Evolutionary conservation across 2,329 filamentous ascomycete species (phyloP).

Genomic region (Aspergillus transmontanensis): DNA sequence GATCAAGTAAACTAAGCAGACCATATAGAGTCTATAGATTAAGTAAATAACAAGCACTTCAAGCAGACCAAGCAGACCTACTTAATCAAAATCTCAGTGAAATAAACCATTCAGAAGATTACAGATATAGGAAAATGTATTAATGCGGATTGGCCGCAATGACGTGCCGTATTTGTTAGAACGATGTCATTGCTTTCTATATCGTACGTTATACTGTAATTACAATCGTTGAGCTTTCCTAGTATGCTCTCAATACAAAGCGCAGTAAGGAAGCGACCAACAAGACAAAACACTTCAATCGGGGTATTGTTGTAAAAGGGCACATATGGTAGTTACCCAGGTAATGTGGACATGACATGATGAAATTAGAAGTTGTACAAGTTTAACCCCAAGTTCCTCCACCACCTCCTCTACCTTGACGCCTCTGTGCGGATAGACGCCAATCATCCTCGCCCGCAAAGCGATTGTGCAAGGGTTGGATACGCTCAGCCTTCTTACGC

Average conservation of each 20-base stretch:
- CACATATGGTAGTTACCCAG: constrained; percentile 4
- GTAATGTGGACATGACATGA: constrained; percentile 1
- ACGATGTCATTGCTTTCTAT: background rate
- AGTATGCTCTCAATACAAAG: background rate
- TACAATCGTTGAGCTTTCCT: background rate
- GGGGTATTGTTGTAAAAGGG: constrained; percentile 11
- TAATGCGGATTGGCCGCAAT: too few relatives aligned
- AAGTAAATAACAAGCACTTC: too few relatives aligned
- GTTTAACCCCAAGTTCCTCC: constrained; percentile 83
- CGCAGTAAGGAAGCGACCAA: background rate
- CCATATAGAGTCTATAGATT: too few relatives aligned
- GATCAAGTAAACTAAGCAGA: too few relatives aligned
- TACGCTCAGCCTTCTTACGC: constrained; percentile 89
- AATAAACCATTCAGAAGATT: too few relatives aligned
- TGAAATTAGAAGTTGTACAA: constrained; percentile 4
- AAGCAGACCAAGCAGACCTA: too few relatives aligned
- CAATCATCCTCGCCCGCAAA: constrained; percentile 93
- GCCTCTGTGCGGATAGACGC: constrained; percentile 85
- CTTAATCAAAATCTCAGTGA: too few relatives aligned
- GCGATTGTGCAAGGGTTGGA: constrained; percentile 92
- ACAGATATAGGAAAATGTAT: too few relatives aligned
- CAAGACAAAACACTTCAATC: background rate
- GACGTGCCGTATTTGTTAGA: background rate
- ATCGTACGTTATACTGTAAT: background rate
- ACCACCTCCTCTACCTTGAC: constrained; percentile 79